Evolutionary conservation across 2,329 filamentous ascomycete genomes (phyloP).

Genomic region (Penicillium paneum): DNA sequence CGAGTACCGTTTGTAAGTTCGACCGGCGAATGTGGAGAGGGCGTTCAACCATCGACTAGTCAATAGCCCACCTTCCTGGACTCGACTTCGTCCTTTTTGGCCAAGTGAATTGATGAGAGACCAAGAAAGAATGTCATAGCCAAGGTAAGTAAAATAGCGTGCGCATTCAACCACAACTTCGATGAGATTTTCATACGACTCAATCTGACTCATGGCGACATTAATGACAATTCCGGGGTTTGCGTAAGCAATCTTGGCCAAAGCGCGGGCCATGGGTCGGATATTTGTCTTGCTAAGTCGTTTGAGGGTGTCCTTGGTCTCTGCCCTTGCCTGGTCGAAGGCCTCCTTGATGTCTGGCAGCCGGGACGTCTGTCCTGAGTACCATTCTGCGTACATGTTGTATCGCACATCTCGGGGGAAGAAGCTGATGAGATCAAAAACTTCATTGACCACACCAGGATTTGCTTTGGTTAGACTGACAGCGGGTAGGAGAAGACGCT

Average conservation of each 20-base stretch:
- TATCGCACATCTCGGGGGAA: slow-evolving; percentile 77
- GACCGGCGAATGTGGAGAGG: slow-evolving; percentile 83
- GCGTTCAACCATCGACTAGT: slow-evolving; percentile 92
- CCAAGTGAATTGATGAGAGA: slow-evolving; percentile 73
- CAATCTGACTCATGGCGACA: slow-evolving; percentile 83
- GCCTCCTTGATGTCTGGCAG: slow-evolving; percentile 73
- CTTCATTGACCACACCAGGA: slow-evolving; percentile 76
- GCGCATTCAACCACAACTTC: slow-evolving; percentile 93
- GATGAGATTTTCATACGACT: slow-evolving; percentile 91
- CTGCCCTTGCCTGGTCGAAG: slow-evolving; percentile 70
- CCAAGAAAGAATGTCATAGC: slow-evolving; percentile 92
- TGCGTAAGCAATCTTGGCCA: slow-evolving; percentile 89
- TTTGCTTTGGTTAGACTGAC: slow-evolving; percentile 84
- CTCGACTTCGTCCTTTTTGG: slow-evolving; percentile 55
- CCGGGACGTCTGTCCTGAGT: slow-evolving; percentile 71
- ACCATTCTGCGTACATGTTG: slow-evolving; percentile 92
- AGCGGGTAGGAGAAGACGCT: slow-evolving; percentile 79
- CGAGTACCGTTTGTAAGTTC: slow-evolving; percentile 81
- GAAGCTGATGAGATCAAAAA: slow-evolving; percentile 76
- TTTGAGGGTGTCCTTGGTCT: slow-evolving; percentile 84
- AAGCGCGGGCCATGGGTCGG: slow-evolving; percentile 75
- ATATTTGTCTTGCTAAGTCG: slow-evolving; percentile 85
- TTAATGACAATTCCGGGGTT: slow-evolving; percentile 90
- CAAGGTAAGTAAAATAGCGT: slow-evolving; percentile 86
- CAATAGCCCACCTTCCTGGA: slow-evolving; percentile 65